Evolutionary conservation across 176 grass and related monocot species (phyloP).

Genomic region (Olyra latifolia): DNA sequence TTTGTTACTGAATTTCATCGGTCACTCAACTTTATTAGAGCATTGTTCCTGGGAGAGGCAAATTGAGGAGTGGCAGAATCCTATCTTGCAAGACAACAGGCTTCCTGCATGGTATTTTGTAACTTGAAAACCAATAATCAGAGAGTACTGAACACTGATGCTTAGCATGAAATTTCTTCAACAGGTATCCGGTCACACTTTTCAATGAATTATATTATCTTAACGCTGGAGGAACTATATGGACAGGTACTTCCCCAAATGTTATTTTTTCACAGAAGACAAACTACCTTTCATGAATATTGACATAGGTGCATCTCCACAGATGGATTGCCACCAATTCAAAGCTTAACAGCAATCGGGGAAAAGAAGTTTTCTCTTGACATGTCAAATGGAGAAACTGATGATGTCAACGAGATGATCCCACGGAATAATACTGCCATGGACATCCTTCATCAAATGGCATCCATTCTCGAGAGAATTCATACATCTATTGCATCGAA

Average conservation of each 20-base stretch:
- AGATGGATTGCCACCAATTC: constrained; percentile 91
- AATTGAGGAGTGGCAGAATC: constrained; percentile 93
- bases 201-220: constrained; percentile 99
- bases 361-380: constrained; percentile 84
- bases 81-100: constrained; percentile 83
- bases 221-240: constrained; percentile 98
- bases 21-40: constrained; percentile 45
- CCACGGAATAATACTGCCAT: constrained; percentile 58
- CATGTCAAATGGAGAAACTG: constrained; percentile 59
- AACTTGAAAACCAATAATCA: neutral
- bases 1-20: constrained; percentile 22
- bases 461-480: constrained; percentile 65
- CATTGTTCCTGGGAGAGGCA: constrained; percentile 79
- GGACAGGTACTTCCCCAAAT: constrained; percentile 69
- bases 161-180: constrained; percentile 36
- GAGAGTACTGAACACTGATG: constrained; percentile 30
- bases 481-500: constrained; percentile 70
- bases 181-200: constrained; percentile 89
- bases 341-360: constrained; percentile 78
- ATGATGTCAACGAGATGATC: constrained; percentile 39
- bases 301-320: constrained; percentile 31
- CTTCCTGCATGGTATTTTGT: constrained; percentile 72
- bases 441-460: constrained; percentile 79
- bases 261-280: constrained; percentile 3
- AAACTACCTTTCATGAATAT: constrained; percentile 30